Percentiles rank a stretch among this genome's conserved stretches.
phyloP scores from a whole-genome alignment of 2,329 filamentous ascomycete genomes.

The Penicillium capsulatum region DNA sequence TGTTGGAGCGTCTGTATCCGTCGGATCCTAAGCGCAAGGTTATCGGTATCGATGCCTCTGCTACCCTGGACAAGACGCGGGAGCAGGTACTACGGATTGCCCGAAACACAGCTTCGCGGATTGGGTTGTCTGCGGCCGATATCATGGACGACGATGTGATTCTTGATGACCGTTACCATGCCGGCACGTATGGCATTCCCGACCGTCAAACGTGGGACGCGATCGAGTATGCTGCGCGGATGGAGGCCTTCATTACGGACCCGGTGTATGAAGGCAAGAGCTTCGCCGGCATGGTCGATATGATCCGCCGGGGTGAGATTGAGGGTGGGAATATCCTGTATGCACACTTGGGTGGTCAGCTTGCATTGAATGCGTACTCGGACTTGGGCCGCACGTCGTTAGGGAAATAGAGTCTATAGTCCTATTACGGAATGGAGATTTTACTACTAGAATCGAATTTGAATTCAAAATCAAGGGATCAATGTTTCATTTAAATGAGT shows the following conservation, averaged over 20 bases:
- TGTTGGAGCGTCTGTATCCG: constrained; percentile 50
- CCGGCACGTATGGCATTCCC: constrained; percentile 63
- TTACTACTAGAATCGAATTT: no score
- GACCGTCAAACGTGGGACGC: constrained; percentile 62
- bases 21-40: constrained; percentile 48
- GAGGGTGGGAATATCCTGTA: constrained; percentile 63
- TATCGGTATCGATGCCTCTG: constrained; percentile 63
- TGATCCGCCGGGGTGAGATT: constrained; percentile 62
- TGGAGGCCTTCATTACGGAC: constrained; percentile 70
- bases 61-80: constrained; percentile 58
- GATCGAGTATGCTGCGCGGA: constrained; percentile 63
- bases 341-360: constrained; percentile 66
- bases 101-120: constrained; percentile 57
- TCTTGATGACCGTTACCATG: constrained; percentile 63
- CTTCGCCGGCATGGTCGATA: constrained; percentile 65
- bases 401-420: no score
- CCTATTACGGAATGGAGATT: no score
- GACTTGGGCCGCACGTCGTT: constrained; percentile 31
- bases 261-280: constrained; percentile 75
- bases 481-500: no score
- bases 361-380: constrained; percentile 66
- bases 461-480: no score
- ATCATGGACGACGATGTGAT: constrained; percentile 61
- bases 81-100: constrained; percentile 66
- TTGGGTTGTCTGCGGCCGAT: constrained; percentile 57